Base-by-base conservation (phyloP, 1,284 basidiomycete genomes). In the Puccinia horiana region DNA sequence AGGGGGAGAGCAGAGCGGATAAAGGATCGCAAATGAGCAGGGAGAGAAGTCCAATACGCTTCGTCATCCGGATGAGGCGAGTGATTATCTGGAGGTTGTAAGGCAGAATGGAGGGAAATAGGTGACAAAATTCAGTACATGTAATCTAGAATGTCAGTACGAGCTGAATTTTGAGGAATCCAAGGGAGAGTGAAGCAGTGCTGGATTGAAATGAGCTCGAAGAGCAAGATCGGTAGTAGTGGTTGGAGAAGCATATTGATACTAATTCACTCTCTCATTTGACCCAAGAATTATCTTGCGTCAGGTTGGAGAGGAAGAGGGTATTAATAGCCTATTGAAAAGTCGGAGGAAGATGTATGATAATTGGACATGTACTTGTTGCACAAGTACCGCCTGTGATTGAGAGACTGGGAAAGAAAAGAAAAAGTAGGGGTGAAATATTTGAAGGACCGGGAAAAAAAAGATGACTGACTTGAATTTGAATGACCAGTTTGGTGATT, bases 11-110 rank as follows among this genome's bases (percentile, higher is more conserved):
- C 90, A 81, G 90, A 89, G 78, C 89, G 87, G 69, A 91, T 90
- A 84, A 90, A 90, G 63, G 89, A 89, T 67, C 90, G 87, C 26
- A 90, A 86, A 85, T 90, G 90, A 14, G 89, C 87, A 0, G 90
- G 90, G 2, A 91, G 86, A 18, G 89, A 89, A 5, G 89, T 89
- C 90, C 90, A 91, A 85, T 91, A 91, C 8, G 89, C 88, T 83
- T 90, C 90, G 83, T 90, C 90, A 79, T 89, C 88, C 37, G 80
- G 72, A 82, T 81, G 80, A 75, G 54, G 40, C 63, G 80, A 61
- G 61, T 63, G 70, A 47, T 70, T 58, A 72, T 56, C 72, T 75
- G 47, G 52, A 67, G 54, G 40, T 47, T 44, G 2, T 44, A 61
- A 58, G 63, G 14, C 37, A 81, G 61, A 65, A 63, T 20, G 35